phyloP scores from a whole-genome alignment of 2,329 filamentous ascomycete genomes.

The Alternaria longipes region DNA sequence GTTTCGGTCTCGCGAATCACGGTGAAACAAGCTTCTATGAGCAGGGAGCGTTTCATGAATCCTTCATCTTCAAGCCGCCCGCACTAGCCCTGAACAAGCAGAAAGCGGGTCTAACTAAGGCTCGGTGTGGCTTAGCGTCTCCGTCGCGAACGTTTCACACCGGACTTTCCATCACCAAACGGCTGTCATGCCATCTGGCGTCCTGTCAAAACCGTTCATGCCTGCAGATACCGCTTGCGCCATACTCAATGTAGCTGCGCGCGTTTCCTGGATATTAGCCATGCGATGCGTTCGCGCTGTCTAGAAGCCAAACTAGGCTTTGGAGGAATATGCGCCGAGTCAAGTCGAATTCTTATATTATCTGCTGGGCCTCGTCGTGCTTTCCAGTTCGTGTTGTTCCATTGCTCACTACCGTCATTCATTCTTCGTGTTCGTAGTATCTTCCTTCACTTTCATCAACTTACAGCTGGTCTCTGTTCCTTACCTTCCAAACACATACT shows the following conservation, averaged over 20 bases:
- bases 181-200: slow-evolving; percentile 15
- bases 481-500: slow-evolving; percentile 22
- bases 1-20: slow-evolving; percentile 11
- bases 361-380: slow-evolving; percentile 17
- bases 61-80: slow-evolving; percentile 23
- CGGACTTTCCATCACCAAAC: slow-evolving; percentile 23
- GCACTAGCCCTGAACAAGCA: slow-evolving; percentile 13
- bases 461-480: slow-evolving; percentile 37
- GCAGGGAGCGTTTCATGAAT: slow-evolving; percentile 24
- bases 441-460: slow-evolving; percentile 17
- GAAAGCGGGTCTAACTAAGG: background rate
- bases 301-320: slow-evolving; percentile 6
- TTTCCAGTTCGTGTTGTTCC: slow-evolving; percentile 1
- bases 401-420: slow-evolving; percentile 31
- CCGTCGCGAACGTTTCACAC: slow-evolving; percentile 29
- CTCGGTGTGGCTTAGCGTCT: slow-evolving; percentile 16
- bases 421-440: slow-evolving; percentile 26
- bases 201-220: slow-evolving; percentile 20
- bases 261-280: slow-evolving; percentile 9
- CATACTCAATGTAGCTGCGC: slow-evolving; percentile 27
- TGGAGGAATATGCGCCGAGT: slow-evolving; percentile 14
- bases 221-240: slow-evolving; percentile 18
- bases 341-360: slow-evolving; percentile 16
- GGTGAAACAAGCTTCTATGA: slow-evolving; percentile 29
- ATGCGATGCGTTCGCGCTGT: slow-evolving; percentile 2